Evolutionary conservation across 75 land plant genomes (phyloP).

Genomic region (Pinus taeda): DNA sequence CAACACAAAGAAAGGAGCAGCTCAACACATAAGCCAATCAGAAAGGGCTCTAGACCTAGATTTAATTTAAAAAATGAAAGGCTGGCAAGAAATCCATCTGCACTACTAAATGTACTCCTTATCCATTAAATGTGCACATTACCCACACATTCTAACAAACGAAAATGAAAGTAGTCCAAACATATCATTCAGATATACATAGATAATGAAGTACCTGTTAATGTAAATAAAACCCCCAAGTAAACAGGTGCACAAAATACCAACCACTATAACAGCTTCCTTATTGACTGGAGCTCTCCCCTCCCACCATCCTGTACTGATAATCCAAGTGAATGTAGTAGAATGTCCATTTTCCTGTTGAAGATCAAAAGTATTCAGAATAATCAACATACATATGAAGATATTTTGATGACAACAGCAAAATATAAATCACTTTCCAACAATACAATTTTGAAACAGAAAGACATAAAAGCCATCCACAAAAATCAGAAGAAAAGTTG

Average conservation of each 20-base stretch:
- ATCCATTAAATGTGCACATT: too few relatives aligned
- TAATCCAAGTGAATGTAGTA: conserved; percentile 53
- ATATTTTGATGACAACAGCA: too few relatives aligned
- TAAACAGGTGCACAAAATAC: conserved; percentile 47
- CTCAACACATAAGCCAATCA: background rate
- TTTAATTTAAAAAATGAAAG: background rate
- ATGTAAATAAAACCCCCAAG: conserved; percentile 62
- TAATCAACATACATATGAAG: too few relatives aligned
- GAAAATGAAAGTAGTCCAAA: background rate
- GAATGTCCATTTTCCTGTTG: conserved; percentile 78
- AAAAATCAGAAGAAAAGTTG: too few relatives aligned
- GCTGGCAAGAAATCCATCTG: too few relatives aligned
- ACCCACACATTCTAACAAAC: background rate
- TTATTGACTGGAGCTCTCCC: conserved; percentile 50
- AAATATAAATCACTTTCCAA: too few relatives aligned
- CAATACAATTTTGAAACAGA: too few relatives aligned
- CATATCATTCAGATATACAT: background rate
- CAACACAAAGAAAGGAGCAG: background rate
- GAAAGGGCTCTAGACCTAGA: background rate
- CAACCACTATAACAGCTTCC: conserved; percentile 56
- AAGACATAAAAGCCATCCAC: too few relatives aligned
- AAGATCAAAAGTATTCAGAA: too few relatives aligned
- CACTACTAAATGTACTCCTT: too few relatives aligned
- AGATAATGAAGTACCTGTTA: conserved; percentile 41
- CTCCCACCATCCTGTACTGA: conserved; percentile 82